Base-by-base conservation (phyloP, 1,284 basidiomycete genomes). In the Boletus semigastroideus region DNA sequence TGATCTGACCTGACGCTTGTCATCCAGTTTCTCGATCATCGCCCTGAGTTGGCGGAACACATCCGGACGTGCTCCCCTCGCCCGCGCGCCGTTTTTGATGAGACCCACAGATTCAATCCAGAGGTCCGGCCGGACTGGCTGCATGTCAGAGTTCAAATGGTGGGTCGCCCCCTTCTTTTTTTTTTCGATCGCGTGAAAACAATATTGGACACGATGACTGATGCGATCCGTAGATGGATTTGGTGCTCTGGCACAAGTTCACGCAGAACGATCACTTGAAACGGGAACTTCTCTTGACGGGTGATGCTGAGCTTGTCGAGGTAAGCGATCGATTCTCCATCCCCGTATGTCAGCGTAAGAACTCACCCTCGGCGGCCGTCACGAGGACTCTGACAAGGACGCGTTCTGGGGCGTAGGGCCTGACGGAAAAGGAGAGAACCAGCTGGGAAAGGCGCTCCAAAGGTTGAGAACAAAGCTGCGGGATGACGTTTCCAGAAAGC, bases 401-500 rank as follows among this genome's bases (percentile, higher is more conserved):
- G 66, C 67, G 36, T 73, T 73, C 55, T 74, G 71, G 69, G 72
- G 72, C 36, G 48, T 72, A 49, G 72, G 72, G 42, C 61, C 63
- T 39, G 60, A 73, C 19, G 57, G 68, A 44, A 64, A 67, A 55
- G 72, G 70, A 33, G 58, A 61, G 49, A 74, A 74, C 49, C 65
- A 73, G 54, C 55, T 72, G 14, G 72, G 72, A 8, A 73, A 70
- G 57, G 72, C 72, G 46, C 60, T 74, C 51, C 61, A 69, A 43
- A 61, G 68, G 50, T 55, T 74, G 54, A 68, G 66, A 64, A 49
- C 48, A 52, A 69, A 57, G 55, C 56, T 67, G 58, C 62, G 60
- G 44, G 53, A 57, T 53, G 65, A 65, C 47, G 55, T 48, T 38
- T 51, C 53, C 25, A 40, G 41, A 42, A 62, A 49, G 38, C 46